phyloP scores from a whole-genome alignment of 345 rosid species.

The Garcia nutans region DNA sequence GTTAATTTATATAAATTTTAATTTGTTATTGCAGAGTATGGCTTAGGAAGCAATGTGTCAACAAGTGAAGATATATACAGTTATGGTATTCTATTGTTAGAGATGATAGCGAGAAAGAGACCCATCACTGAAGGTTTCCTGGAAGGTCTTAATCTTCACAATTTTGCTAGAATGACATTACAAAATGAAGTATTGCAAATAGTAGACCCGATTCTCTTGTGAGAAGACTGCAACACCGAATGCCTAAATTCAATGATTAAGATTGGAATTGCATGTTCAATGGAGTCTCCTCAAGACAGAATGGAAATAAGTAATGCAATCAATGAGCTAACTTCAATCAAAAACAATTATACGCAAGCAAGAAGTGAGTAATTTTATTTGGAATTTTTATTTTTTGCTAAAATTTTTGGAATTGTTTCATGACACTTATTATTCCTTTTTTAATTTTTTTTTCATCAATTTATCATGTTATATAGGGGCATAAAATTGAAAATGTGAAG shows the following conservation, averaged over 20 bases:
- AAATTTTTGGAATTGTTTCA: too few relatives aligned
- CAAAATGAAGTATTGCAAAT: constrained; percentile 13
- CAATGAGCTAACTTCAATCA: background rate
- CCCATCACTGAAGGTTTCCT: constrained; percentile 14
- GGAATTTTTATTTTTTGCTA: too few relatives aligned
- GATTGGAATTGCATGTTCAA: constrained; percentile 7
- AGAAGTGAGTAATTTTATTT: too few relatives aligned
- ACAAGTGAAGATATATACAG: constrained; percentile 27
- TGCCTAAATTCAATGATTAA: background rate
- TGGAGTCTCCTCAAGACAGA: constrained; percentile 11
- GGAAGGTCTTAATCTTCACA: constrained; percentile 9
- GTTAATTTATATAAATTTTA: too few relatives aligned
- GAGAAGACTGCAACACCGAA: background rate
- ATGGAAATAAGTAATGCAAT: background rate
- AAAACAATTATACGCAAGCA: too few relatives aligned
- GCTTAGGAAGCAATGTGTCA: constrained; percentile 19
- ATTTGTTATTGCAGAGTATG: constrained; percentile 15
- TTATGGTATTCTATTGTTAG: constrained; percentile 23
- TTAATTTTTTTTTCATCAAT: too few relatives aligned
- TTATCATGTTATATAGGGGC: too few relatives aligned
- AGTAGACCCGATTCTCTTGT: constrained; percentile 8
- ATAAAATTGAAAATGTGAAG: too few relatives aligned
- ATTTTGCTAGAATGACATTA: constrained; percentile 14
- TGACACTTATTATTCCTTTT: too few relatives aligned
- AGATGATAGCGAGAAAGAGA: constrained; percentile 26